Conservation (phyloP, 208 protist species). For the Acanthamoeba castellanii region DNA sequence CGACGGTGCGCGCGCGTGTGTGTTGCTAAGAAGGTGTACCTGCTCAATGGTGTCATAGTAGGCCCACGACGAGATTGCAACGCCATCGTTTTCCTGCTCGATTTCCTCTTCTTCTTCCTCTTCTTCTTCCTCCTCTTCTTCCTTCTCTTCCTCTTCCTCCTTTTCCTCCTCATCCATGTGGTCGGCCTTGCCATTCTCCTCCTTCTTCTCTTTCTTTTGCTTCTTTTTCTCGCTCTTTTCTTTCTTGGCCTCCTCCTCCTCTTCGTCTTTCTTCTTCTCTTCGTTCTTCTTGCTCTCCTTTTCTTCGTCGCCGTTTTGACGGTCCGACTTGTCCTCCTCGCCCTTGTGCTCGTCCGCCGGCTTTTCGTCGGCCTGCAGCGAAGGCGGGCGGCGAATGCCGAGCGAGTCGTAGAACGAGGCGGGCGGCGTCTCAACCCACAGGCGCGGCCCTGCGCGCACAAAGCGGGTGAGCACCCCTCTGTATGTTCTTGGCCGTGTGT, state of each 20-base stretch:
- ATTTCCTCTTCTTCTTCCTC: neutral
- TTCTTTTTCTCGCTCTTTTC: neutral
- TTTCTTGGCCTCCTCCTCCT: neutral
- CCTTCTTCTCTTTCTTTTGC: neutral
- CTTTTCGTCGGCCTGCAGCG: neutral
- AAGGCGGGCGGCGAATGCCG: neutral
- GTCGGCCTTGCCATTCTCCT: neutral
- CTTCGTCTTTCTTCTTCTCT: neutral
- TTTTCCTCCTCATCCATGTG: neutral
- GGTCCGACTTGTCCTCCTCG: neutral
- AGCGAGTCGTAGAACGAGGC: slow-evolving; percentile 7
- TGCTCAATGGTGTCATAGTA: slow-evolving; percentile 7
- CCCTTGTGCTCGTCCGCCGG: neutral
- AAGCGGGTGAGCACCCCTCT: no score
- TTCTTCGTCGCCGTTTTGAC: neutral
- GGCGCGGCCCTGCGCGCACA: neutral
- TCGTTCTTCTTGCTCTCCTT: neutral
- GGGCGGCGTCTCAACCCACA: slow-evolving; percentile 6
- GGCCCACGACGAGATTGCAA: neutral
- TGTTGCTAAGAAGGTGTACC: neutral
- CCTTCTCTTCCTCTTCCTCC: neutral
- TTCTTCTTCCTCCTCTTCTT: neutral
- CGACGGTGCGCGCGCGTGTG: neutral
- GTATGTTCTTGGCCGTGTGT: neutral
- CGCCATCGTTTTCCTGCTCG: neutral